These are phyloP conservation scores for Monosporascus sp. DNA, from an alignment of 2,329 filamentous ascomycete species.

Conservation along the genomic window DNA sequence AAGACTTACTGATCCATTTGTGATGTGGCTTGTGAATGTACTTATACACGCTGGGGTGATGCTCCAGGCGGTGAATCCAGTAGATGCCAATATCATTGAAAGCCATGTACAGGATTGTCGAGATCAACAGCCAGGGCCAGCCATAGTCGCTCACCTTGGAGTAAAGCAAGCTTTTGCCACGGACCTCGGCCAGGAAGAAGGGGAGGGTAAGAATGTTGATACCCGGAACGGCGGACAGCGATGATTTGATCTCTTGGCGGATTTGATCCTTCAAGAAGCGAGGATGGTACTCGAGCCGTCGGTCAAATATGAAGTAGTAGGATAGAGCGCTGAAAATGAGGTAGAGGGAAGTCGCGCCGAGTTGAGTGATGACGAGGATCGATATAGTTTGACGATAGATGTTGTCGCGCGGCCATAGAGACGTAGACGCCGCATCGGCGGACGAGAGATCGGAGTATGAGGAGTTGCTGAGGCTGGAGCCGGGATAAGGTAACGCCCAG, in stretches of 20 bases:
- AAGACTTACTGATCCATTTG: slow-evolving; percentile 34
- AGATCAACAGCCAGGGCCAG: slow-evolving; percentile 33
- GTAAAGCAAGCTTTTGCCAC: slow-evolving; percentile 39
- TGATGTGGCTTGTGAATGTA: slow-evolving; percentile 43
- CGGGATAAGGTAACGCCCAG: slow-evolving; percentile 5
- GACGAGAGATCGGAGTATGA: no score
- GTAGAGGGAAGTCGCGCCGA: slow-evolving; percentile 42
- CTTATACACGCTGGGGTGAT: slow-evolving; percentile 38
- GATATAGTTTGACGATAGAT: slow-evolving; percentile 34
- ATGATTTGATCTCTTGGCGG: slow-evolving; percentile 36
- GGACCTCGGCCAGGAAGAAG: slow-evolving; percentile 41
- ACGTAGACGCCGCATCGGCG: no score
- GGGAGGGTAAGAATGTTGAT: slow-evolving; percentile 41
- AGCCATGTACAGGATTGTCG: slow-evolving; percentile 35
- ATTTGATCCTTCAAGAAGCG: slow-evolving; percentile 43
- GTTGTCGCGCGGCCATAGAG: slow-evolving; percentile 32
- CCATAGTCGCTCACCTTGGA: slow-evolving; percentile 31
- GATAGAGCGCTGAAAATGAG: slow-evolving; percentile 64
- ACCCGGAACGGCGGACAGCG: slow-evolving; percentile 35
- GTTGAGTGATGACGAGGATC: slow-evolving; percentile 31
- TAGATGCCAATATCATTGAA: slow-evolving; percentile 42
- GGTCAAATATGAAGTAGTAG: slow-evolving; percentile 60
- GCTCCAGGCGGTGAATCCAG: slow-evolving; percentile 38
- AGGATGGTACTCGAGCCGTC: slow-evolving; percentile 39
- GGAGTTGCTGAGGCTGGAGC: no score